A percentile compares a stretch with the other conserved stretches of the same genome.
Conservation (phyloP, 1,284 basidiomycete species). For the Cryptococcus jaspeensis region DNA sequence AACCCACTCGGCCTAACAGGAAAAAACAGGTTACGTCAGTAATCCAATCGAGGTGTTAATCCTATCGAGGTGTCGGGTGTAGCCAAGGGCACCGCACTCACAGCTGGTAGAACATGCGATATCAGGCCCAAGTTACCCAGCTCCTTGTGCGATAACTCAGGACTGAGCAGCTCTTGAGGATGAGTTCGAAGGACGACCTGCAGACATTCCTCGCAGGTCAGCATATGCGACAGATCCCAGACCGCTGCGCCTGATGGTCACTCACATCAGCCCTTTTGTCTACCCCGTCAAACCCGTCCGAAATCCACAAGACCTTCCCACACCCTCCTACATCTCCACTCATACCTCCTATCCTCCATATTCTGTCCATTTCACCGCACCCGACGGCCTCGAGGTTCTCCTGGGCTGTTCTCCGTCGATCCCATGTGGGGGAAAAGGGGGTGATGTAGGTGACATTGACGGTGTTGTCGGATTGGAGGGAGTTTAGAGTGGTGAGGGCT, state of each 20-base stretch:
- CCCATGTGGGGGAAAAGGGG: constrained; percentile 12
- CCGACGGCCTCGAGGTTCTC: constrained; percentile 8
- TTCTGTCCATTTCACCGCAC: constrained; percentile 12
- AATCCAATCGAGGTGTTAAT: no score
- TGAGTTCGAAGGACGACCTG: constrained; percentile 20
- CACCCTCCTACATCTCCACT: constrained; percentile 9
- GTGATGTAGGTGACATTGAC: constrained; percentile 12
- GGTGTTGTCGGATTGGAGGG: not conserved
- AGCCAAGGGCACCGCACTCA: constrained; percentile 10
- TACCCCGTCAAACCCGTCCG: constrained; percentile 1
- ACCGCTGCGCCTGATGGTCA: no score
- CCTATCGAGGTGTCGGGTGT: no score
- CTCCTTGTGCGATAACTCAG: constrained; percentile 2
- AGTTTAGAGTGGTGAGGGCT: constrained; percentile 6
- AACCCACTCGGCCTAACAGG: constrained; percentile 18
- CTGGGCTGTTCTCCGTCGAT: not conserved
- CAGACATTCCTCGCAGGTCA: not conserved
- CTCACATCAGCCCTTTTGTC: constrained; percentile 23
- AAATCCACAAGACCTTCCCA: constrained; percentile 13
- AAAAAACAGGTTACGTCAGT: no score
- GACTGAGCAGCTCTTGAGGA: constrained; percentile 20
- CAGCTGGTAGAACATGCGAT: constrained; percentile 23
- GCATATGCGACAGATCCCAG: not conserved
- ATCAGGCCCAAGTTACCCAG: constrained; percentile 20
- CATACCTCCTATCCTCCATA: constrained; percentile 14